Conservation (phyloP, 495 filamentous ascomycete species). For the Letharia columbiana region DNA sequence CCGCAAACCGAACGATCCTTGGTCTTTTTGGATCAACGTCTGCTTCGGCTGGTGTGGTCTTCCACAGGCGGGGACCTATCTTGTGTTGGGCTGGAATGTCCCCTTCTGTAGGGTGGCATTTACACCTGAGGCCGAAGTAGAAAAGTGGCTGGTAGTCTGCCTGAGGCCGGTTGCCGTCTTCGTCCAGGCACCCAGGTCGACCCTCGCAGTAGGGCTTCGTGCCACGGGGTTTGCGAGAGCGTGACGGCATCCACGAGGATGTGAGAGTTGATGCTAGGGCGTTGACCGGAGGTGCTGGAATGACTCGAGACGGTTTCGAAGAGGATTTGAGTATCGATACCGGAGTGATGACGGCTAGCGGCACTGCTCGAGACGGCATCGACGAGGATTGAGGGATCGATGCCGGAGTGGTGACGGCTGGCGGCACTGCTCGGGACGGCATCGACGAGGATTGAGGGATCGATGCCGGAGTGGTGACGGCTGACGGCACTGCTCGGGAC, state of each 20-base stretch:
- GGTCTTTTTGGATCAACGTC: background rate
- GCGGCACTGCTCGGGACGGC: background rate
- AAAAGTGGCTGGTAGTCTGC: background rate
- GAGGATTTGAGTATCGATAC: background rate
- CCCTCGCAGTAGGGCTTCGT: background rate
- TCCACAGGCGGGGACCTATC: background rate
- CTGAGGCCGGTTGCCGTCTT: background rate
- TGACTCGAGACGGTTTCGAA: background rate
- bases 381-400: background rate
- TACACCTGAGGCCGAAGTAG: background rate
- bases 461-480: background rate
- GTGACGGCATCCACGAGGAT: background rate
- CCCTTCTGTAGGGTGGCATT: background rate
- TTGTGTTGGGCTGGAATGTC: no score
- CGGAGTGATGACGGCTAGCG: background rate
- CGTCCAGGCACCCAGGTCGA: background rate
- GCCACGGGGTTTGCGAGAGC: background rate
- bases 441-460: background rate
- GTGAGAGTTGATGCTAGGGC: background rate
- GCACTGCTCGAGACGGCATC: no score
- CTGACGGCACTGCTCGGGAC: background rate
- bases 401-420: background rate
- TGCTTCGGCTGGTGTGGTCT: slow-evolving; percentile 8
- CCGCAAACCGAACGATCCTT: background rate
- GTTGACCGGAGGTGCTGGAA: background rate